Percentiles rank a stretch among this genome's conserved stretches.
These are phyloP conservation scores for Ophiobolus disseminans DNA, from an alignment of 2,329 filamentous ascomycete genomes.

Conservation along the genomic window DNA sequence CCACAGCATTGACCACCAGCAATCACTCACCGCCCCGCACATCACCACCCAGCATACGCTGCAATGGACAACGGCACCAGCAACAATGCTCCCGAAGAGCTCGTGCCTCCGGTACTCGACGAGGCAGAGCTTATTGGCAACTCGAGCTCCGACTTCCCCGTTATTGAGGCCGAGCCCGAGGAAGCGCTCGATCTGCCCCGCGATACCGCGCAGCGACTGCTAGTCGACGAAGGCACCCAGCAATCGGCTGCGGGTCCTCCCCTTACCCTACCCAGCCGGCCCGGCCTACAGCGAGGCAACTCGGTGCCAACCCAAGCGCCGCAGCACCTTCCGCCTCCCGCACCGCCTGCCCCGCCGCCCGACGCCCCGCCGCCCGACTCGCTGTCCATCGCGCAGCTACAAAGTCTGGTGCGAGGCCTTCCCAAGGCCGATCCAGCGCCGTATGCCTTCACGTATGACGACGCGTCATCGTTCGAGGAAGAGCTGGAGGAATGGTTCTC, in stretches of 20 bases:
- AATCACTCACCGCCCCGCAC: conserved; percentile 14
- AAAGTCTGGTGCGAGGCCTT: conserved; percentile 53
- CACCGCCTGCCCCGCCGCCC: conserved; percentile 42
- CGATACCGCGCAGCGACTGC: conserved; percentile 44
- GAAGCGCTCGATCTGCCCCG: conserved; percentile 45
- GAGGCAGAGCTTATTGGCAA: conserved; percentile 47
- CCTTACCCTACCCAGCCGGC: conserved; percentile 43
- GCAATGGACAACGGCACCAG: conserved; percentile 38
- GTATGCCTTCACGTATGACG: conserved; percentile 78
- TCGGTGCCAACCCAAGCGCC: conserved; percentile 51
- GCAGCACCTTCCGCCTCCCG: conserved; percentile 54
- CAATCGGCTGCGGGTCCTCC: conserved; percentile 26
- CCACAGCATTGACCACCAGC: conserved; percentile 16
- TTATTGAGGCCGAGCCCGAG: conserved; percentile 40
- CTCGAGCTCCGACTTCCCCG: conserved; percentile 35
- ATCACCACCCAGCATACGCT: conserved; percentile 16
- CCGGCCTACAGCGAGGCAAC: conserved; percentile 49
- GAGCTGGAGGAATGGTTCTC: conserved; percentile 98
- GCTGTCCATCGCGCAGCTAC: conserved; percentile 57
- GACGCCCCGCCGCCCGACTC: conserved; percentile 50
- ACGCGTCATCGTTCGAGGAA: conserved; percentile 70
- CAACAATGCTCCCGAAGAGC: conserved; percentile 30
- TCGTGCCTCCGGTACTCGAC: conserved; percentile 46
- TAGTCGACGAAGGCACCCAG: conserved; percentile 30
- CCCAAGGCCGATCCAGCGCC: conserved; percentile 52